These are phyloP conservation scores for Prosopis cineraria DNA, from an alignment of 306 rosid species.

Conservation along the genomic window DNA sequence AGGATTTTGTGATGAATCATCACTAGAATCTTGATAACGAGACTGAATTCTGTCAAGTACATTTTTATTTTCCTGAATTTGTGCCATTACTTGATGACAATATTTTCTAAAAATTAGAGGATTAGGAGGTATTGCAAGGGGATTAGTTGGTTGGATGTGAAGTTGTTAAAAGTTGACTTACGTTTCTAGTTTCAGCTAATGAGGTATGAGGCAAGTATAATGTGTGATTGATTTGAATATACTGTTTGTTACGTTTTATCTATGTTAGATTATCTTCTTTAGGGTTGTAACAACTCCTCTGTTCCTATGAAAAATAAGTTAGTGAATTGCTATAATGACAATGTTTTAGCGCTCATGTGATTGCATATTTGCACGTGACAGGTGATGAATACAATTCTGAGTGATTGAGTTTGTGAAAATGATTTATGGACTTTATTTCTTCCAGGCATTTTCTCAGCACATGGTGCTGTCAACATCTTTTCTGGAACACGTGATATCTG, in stretches of 20 bases:
- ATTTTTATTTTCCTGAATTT: not conserved
- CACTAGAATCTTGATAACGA: constrained; percentile 2
- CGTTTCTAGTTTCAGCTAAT: not conserved
- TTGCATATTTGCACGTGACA: not conserved
- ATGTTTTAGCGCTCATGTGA: not conserved
- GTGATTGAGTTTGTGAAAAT: not conserved
- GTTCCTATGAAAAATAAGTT: not conserved
- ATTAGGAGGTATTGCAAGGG: not conserved
- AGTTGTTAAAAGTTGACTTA: not conserved
- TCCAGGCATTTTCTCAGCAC: constrained; percentile 96
- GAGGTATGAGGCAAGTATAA: not conserved
- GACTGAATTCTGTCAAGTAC: not conserved
- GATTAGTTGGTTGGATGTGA: not conserved
- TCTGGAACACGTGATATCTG: constrained; percentile 81
- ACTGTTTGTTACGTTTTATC: not conserved
- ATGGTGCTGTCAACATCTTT: constrained; percentile 69
- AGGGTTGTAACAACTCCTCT: not conserved
- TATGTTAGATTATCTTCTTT: not conserved
- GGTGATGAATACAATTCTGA: constrained; percentile 7
- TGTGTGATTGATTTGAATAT: not conserved
- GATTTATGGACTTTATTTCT: constrained; percentile 20
- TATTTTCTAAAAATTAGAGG: not conserved
- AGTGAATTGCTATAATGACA: not conserved
- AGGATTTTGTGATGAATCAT: not conserved
- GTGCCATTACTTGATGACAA: not conserved